Percentiles rank a stretch among this genome's conserved stretches.
Evolutionary conservation across 2,329 filamentous ascomycete genomes (phyloP).

Genomic region (Fusarium sp.): DNA sequence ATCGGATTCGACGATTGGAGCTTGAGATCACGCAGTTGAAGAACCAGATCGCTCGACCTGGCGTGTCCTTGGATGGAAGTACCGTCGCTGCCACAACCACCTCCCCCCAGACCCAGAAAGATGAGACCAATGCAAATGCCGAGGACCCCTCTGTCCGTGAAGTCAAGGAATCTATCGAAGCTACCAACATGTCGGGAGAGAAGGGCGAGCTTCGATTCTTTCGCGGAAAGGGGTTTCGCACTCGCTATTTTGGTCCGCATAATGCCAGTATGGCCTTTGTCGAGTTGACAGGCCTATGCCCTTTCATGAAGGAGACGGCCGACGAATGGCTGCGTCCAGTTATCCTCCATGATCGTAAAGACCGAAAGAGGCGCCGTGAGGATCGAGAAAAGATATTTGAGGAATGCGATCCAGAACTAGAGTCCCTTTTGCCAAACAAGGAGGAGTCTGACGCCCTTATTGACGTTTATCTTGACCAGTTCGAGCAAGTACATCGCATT

Average conservation of each 20-base stretch:
- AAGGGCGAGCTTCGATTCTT: constrained; percentile 66
- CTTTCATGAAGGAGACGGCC: constrained; percentile 70
- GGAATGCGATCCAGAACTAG: constrained; percentile 59
- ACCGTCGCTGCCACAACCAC: constrained; percentile 56
- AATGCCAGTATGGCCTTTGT: constrained; percentile 69
- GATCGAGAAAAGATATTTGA: constrained; percentile 61
- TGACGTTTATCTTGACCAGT: constrained; percentile 62
- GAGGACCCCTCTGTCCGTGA: constrained; percentile 48
- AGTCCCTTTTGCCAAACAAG: constrained; percentile 59
- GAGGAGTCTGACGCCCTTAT: constrained; percentile 60
- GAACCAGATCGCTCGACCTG: constrained; percentile 58
- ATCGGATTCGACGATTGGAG: constrained; percentile 67
- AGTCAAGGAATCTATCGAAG: constrained; percentile 53
- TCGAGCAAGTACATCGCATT: constrained; percentile 65
- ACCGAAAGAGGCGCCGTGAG: constrained; percentile 62
- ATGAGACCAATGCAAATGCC: constrained; percentile 49
- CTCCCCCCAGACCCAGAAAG: constrained; percentile 58
- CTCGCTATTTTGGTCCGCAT: constrained; percentile 67
- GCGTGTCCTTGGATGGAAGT: constrained; percentile 60
- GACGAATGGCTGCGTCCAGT: constrained; percentile 69
- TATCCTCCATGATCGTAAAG: constrained; percentile 64
- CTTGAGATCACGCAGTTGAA: constrained; percentile 67
- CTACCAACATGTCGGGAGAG: constrained; percentile 49
- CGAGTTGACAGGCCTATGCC: constrained; percentile 65
- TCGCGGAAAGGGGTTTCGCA: constrained; percentile 67